Evolutionary conservation across 2,329 filamentous ascomycete genomes (phyloP).

Genomic region (Monascus ruber): DNA sequence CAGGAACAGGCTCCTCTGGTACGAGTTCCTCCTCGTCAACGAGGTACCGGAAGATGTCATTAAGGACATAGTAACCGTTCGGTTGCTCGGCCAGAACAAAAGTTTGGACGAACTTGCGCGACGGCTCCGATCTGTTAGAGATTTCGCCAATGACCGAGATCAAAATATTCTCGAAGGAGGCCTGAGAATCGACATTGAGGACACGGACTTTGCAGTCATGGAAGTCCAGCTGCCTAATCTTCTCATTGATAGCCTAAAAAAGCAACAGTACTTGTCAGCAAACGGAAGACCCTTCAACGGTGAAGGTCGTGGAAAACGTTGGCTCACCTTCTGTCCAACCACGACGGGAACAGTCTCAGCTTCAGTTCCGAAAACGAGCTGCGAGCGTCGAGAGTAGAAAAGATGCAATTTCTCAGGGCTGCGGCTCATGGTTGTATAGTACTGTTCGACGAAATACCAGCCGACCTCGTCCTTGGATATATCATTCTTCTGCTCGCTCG

Average conservation of each 20-base stretch:
- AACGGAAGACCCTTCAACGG: background rate
- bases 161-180: constrained; percentile 83
- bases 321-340: constrained; percentile 71
- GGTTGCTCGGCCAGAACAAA: constrained; percentile 94
- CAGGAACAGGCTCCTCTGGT: constrained; percentile 26
- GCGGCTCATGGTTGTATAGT: constrained; percentile 96
- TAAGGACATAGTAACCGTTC: constrained; percentile 94
- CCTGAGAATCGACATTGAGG: constrained; percentile 93
- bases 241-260: constrained; percentile 74
- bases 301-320: constrained; percentile 1
- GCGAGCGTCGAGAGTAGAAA: constrained; percentile 93
- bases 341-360: constrained; percentile 79
- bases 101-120: constrained; percentile 94
- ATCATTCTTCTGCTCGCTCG: constrained; percentile 29
- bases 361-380: constrained; percentile 86
- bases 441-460: constrained; percentile 99
- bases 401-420: constrained; percentile 86
- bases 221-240: constrained; percentile 85
- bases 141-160: constrained; percentile 98
- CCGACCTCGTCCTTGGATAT: constrained; percentile 85
- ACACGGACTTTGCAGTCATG: constrained; percentile 98
- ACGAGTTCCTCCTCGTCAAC: constrained; percentile 60
- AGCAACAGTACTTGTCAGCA: background rate
- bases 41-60: constrained; percentile 94
- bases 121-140: constrained; percentile 81